phyloP scores from a whole-genome alignment of 192 early-diverging fungal genomes.

The Coemansia sp. region DNA sequence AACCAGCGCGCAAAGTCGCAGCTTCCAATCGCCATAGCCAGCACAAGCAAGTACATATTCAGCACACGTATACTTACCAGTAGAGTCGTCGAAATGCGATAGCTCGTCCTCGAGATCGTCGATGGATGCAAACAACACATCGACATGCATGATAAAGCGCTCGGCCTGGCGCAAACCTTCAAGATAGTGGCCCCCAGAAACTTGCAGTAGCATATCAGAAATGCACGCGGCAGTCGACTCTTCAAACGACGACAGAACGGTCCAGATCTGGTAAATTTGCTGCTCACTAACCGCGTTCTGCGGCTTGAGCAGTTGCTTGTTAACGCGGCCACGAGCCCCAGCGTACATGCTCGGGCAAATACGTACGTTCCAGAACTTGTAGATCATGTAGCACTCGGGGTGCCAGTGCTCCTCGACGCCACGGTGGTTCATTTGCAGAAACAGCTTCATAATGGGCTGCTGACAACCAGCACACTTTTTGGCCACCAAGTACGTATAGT shows the following conservation, averaged over 20 bases:
- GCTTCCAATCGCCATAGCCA: too few relatives aligned
- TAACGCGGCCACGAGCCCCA: conserved; percentile 44
- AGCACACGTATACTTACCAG: conserved; percentile 32
- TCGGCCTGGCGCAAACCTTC: conserved; percentile 82
- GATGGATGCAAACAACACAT: conserved; percentile 85
- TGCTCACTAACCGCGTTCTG: conserved; percentile 65
- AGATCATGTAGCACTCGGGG: conserved; percentile 99
- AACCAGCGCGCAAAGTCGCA: too few relatives aligned
- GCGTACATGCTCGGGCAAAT: conserved; percentile 51
- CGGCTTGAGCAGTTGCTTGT: conserved; percentile 49
- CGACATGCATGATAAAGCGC: conserved; percentile 88
- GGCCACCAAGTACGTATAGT: conserved; percentile 89
- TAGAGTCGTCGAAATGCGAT: conserved; percentile 62
- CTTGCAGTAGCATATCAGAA: conserved; percentile 89
- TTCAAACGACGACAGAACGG: conserved; percentile 92
- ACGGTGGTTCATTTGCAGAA: conserved; percentile 88
- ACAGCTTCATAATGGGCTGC: conserved; percentile 93
- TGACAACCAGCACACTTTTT: conserved; percentile 95
- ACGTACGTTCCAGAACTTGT: conserved; percentile 71
- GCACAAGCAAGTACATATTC: too few relatives aligned
- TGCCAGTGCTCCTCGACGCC: conserved; percentile 90
- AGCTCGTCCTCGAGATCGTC: conserved; percentile 82
- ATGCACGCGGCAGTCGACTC: conserved; percentile 95
- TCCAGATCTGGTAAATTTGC: conserved; percentile 87
- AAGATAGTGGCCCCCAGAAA: conserved; percentile 80